These are phyloP conservation scores for Tolypocladium amazonense DNA, from an alignment of 2,329 filamentous ascomycete species.

Conservation along the genomic window DNA sequence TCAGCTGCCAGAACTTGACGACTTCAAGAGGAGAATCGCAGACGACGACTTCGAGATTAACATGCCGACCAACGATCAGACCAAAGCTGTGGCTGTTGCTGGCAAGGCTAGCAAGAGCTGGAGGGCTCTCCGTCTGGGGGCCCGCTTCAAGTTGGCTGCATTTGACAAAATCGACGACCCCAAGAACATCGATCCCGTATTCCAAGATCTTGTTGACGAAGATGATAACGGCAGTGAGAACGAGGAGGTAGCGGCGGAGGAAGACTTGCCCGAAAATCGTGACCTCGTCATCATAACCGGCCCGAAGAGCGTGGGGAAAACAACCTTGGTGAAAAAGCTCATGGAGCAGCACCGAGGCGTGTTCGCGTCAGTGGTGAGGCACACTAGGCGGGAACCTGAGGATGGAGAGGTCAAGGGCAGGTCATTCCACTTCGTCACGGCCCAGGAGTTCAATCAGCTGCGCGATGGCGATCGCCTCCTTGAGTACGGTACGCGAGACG, in stretches of 20 bases:
- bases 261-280: slow-evolving; percentile 34
- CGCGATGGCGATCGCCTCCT: slow-evolving; percentile 49
- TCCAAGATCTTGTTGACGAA: slow-evolving; percentile 34
- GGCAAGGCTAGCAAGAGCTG: slow-evolving; percentile 82
- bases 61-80: slow-evolving; percentile 57
- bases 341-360: slow-evolving; percentile 52
- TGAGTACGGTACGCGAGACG: slow-evolving; percentile 41
- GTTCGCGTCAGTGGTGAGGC: slow-evolving; percentile 47
- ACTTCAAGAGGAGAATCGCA: slow-evolving; percentile 63
- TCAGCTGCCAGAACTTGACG: slow-evolving; percentile 56
- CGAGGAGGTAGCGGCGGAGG: slow-evolving; percentile 20
- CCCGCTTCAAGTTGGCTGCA: slow-evolving; percentile 58
- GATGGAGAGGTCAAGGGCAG: slow-evolving; percentile 41
- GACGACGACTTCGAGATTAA: slow-evolving; percentile 79
- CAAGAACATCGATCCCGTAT: slow-evolving; percentile 54
- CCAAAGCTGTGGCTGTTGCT: slow-evolving; percentile 46
- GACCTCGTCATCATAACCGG: slow-evolving; percentile 58
- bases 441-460: slow-evolving; percentile 44
- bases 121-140: slow-evolving; percentile 75
- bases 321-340: slow-evolving; percentile 51
- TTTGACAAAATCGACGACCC: slow-evolving; percentile 86
- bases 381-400: slow-evolving; percentile 40
- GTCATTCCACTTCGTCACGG: slow-evolving; percentile 45
- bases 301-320: slow-evolving; percentile 50
- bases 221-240: slow-evolving; percentile 21